Conservation (phyloP, 2,329 filamentous ascomycete species). For the Diaporthe longicolla region DNA sequence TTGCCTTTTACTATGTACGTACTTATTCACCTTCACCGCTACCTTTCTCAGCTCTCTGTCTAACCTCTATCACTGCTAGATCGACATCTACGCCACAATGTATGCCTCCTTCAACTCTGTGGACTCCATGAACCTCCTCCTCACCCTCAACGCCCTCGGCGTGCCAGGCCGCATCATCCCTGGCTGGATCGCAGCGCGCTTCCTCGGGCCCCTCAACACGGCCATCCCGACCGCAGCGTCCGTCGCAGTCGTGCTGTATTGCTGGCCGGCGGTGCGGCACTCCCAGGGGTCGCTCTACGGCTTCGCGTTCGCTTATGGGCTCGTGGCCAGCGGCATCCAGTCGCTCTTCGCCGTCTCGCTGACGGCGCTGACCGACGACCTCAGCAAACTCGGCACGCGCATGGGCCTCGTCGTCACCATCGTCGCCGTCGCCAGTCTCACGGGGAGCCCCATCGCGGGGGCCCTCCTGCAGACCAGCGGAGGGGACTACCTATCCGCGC, state of each 20-base stretch:
- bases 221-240: slow-evolving; percentile 54
- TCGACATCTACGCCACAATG: slow-evolving; percentile 48
- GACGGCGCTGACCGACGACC: slow-evolving; percentile 57
- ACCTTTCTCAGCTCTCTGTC: neutral
- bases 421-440: slow-evolving; percentile 54
- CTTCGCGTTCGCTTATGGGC: slow-evolving; percentile 61
- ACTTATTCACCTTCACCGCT: too few species aligned
- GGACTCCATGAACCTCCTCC: slow-evolving; percentile 58
- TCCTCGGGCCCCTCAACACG: slow-evolving; percentile 58
- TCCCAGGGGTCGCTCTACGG: slow-evolving; percentile 54
- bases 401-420: slow-evolving; percentile 59
- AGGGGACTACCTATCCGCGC: slow-evolving; percentile 48
- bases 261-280: slow-evolving; percentile 57
- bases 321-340: slow-evolving; percentile 61
- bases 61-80: slow-evolving; percentile 33
- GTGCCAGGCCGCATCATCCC: slow-evolving; percentile 64
- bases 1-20: slow-evolving; percentile 65
- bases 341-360: slow-evolving; percentile 59
- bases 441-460: slow-evolving; percentile 57
- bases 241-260: slow-evolving; percentile 54
- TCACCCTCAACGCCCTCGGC: slow-evolving; percentile 66
- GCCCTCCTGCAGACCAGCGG: slow-evolving; percentile 51
- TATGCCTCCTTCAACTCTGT: slow-evolving; percentile 58
- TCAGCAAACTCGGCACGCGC: slow-evolving; percentile 57
- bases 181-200: slow-evolving; percentile 58